Evolutionary conservation across 345 rosid genomes (phyloP).

Genomic region (Noccaea bulbosa): DNA sequence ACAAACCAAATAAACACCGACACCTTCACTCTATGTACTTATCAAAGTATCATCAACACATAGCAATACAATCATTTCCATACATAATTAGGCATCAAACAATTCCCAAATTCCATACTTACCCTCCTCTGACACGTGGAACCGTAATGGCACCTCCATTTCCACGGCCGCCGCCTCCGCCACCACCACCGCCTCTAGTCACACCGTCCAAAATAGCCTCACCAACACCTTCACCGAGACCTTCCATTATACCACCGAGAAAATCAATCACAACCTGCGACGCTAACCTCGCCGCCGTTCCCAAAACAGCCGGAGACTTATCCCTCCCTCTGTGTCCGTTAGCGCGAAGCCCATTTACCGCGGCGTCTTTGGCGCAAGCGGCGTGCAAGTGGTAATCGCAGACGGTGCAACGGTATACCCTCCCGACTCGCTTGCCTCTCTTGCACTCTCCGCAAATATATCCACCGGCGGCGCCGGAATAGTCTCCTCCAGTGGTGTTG

Average conservation of each 20-base stretch:
- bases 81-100: constrained; percentile 22
- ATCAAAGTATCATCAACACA: constrained; percentile 24
- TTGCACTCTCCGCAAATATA: constrained; percentile 71
- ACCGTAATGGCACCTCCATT: constrained; percentile 28
- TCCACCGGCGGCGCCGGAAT: constrained; percentile 30
- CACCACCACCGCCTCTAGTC: constrained; percentile 49
- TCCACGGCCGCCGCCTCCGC: constrained; percentile 27
- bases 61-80: constrained; percentile 18
- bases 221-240: constrained; percentile 83
- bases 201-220: constrained; percentile 57
- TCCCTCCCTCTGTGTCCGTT: constrained; percentile 54
- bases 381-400: constrained; percentile 85
- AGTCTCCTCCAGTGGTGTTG: constrained; percentile 20
- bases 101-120: background rate
- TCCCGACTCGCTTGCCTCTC: constrained; percentile 59
- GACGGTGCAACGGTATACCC: constrained; percentile 66
- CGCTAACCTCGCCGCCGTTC: constrained; percentile 63
- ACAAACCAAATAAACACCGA: constrained; percentile 21
- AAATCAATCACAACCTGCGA: constrained; percentile 67
- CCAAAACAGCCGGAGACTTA: constrained; percentile 58
- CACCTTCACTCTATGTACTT: constrained; percentile 14
- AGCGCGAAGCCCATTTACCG: constrained; percentile 70
- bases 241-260: constrained; percentile 74
- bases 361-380: constrained; percentile 69
- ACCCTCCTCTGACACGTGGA: constrained; percentile 44